phyloP scores from a whole-genome alignment of 116 monocot species.

The Thalassia testudinum region DNA sequence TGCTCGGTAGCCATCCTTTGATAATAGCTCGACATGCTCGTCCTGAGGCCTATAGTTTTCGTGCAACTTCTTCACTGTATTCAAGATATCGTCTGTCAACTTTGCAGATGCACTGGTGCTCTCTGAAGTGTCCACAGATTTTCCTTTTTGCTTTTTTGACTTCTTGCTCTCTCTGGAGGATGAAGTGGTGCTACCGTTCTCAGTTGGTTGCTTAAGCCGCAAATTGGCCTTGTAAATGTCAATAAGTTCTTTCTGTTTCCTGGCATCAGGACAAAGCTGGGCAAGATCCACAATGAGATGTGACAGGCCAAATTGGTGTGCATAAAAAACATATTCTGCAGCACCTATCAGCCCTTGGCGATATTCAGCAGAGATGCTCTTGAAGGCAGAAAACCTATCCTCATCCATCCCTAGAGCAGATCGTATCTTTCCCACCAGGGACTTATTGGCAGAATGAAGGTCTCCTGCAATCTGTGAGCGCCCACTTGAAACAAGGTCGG shows the following conservation, averaged over 20 bases:
- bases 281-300: conserved; percentile 85
- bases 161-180: conserved; percentile 14
- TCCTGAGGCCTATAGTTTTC: conserved; percentile 17
- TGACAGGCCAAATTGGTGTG: conserved; percentile 73
- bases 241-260: conserved; percentile 68
- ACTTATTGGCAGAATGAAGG: conserved; percentile 60
- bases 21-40: conserved; percentile 43
- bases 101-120: conserved; percentile 15
- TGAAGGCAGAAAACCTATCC: conserved; percentile 63
- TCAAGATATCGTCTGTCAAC: conserved; percentile 32
- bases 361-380: conserved; percentile 68
- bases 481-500: conserved; percentile 17
- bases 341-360: conserved; percentile 49
- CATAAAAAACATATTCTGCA: conserved; percentile 71
- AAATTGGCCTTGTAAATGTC: conserved; percentile 54
- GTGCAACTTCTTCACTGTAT: conserved; percentile 53
- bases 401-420: conserved; percentile 44
- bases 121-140: conserved; percentile 7
- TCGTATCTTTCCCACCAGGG: conserved; percentile 67
- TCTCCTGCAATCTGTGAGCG: conserved; percentile 3
- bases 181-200: conserved; percentile 18
- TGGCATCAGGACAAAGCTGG: conserved; percentile 63
- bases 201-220: conserved; percentile 9
- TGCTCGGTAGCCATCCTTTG: conserved; percentile 40
- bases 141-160: conserved; percentile 28